Evolutionary conservation across 2,329 filamentous ascomycete species (phyloP), one percentile per base, ranked within the genome.

Genomic region (Trichophyton simii): DNA sequence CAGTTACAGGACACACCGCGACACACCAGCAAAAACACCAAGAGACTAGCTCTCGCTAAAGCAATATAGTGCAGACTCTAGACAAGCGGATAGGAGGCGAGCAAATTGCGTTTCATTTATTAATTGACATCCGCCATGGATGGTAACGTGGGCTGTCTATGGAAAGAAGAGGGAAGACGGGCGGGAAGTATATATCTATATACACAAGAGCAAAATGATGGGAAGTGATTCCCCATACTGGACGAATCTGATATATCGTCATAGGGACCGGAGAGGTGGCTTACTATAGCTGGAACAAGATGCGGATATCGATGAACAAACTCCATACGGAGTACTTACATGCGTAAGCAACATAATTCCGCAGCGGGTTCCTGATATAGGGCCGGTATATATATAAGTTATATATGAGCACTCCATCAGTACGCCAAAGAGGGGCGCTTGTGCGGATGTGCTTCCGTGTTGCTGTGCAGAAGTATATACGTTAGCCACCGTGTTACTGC

Each of bases 381-480:
- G 34, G 11, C 8, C 11, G 6, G 34, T 38, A 31, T 31, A 13
- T 54, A 34, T 34, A 54, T 18, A 18, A 18, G 18, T 18, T 18
- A 18, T 54, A 34, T 11, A n/a, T 11, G 50, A 31, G 50, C 50
- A 54, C 50, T 9, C 22, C 13, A 31, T 31, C 3, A 22, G 15
- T n/a, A 44, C 15, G 50, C 22, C 9, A 54, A 22, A 4, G 34
- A 38, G 50, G 63, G 60, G n/a, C 58, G 59, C 59, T 71, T 74
- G 62, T 81, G 73, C 11, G 79, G 78, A 72, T 82, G 80, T 48
- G 80, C 80, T 65, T 81, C 80, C 0, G 80, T 82, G 67, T 81
- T 82, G 68, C 64, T 65, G 50, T 18, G 48, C 2, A 34, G 13
- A 57, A 61, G 57, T 54, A 62, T 55, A 18, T 55, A 18, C 18